A percentile compares a stretch with the other conserved stretches of the same genome.
Evolutionary conservation across 2,329 filamentous ascomycete genomes (phyloP).

Genomic region (Allantophomopsis lycopodina): DNA sequence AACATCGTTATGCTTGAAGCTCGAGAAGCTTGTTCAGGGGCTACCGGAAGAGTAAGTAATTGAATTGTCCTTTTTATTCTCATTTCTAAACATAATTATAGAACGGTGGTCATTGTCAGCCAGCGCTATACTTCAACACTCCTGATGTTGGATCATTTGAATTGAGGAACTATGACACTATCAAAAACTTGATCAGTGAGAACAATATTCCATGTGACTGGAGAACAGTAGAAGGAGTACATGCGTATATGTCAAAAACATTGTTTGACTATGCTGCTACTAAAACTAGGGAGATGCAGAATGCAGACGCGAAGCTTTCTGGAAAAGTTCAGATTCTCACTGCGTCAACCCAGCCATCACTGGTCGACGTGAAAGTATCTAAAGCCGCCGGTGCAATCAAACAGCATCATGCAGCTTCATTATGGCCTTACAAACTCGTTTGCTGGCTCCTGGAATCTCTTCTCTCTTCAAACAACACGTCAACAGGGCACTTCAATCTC

Average conservation of each 20-base stretch:
- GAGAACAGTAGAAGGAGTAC: slow-evolving; percentile 45
- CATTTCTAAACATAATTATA: slow-evolving; percentile 13
- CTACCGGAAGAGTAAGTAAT: slow-evolving; percentile 61
- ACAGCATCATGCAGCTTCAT: slow-evolving; percentile 48
- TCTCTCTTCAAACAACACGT: slow-evolving; percentile 5
- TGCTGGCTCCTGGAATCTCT: slow-evolving; percentile 47
- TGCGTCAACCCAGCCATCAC: slow-evolving; percentile 16
- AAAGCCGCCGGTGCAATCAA: slow-evolving; percentile 48
- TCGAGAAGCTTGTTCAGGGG: slow-evolving; percentile 67
- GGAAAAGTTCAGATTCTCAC: slow-evolving; percentile 20
- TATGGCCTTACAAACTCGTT: slow-evolving; percentile 81
- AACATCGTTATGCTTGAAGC: slow-evolving; percentile 62
- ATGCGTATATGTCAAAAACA: slow-evolving; percentile 42
- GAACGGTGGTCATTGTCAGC: slow-evolving; percentile 66
- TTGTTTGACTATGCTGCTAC: slow-evolving; percentile 36
- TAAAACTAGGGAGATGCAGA: slow-evolving; percentile 34
- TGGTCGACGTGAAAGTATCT: slow-evolving; percentile 39
- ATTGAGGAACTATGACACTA: slow-evolving; percentile 48
- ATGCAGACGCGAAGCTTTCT: slow-evolving; percentile 41
- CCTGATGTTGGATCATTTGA: slow-evolving; percentile 57
- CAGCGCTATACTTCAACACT: slow-evolving; percentile 46
- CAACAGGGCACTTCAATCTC: slow-evolving; percentile 56
- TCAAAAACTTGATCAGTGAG: slow-evolving; percentile 40
- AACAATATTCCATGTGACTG: slow-evolving; percentile 58
- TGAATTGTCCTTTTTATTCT: background rate